These are phyloP conservation scores for Talaromyces sp. DNA, from an alignment of 2,329 filamentous ascomycete genomes.

Conservation along the genomic window DNA sequence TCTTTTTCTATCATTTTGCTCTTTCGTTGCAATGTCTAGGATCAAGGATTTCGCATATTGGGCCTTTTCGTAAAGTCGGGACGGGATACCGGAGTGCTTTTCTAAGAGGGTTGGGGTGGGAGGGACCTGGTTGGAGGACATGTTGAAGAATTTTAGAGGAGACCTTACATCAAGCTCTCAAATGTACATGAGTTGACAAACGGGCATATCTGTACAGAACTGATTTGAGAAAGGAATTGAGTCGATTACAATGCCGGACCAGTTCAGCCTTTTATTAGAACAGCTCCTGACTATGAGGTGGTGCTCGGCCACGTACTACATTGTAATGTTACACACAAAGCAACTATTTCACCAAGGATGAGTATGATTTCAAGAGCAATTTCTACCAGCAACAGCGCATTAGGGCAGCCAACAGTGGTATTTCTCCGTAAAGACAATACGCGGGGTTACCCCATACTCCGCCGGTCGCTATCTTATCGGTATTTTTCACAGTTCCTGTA, in stretches of 20 bases:
- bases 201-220: background rate
- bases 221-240: background rate
- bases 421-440: background rate
- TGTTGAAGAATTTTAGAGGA: background rate
- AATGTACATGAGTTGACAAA: background rate
- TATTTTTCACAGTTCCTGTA: background rate
- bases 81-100: slow-evolving; percentile 16
- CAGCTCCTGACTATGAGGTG: background rate
- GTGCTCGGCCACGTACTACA: background rate
- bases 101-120: slow-evolving; percentile 14
- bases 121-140: slow-evolving; percentile 1
- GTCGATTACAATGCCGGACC: background rate
- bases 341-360: background rate
- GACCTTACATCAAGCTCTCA: background rate
- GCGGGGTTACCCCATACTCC: slow-evolving; percentile 9
- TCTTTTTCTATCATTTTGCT: slow-evolving; percentile 7
- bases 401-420: background rate
- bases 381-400: background rate
- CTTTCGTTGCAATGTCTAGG: slow-evolving; percentile 14
- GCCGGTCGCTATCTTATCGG: background rate
- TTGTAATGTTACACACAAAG: background rate
- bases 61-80: slow-evolving; percentile 15
- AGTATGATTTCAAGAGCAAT: too few species aligned
- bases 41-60: slow-evolving; percentile 14
- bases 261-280: background rate